Evolutionary conservation across 768 basidiomycete species (phyloP).

Genomic region (Daedalea quercina): DNA sequence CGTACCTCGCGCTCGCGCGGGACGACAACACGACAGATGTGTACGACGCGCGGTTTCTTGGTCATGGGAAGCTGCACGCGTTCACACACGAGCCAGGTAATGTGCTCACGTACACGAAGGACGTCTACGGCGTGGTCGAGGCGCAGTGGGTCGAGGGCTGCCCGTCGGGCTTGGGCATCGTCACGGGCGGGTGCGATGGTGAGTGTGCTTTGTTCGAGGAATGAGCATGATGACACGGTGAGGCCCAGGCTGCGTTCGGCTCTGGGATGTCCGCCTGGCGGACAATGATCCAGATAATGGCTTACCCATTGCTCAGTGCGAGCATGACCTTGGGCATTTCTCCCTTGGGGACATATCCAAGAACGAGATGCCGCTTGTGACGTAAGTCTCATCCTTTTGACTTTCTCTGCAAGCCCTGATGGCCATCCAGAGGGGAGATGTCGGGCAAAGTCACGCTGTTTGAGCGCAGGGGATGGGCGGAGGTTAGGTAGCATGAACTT

Average conservation of each 20-base stretch:
- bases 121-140: conserved; percentile 42
- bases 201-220: conserved; percentile 9
- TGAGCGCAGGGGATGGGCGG: neutral
- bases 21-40: conserved; percentile 53
- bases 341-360: conserved; percentile 47
- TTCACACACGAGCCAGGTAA: conserved; percentile 37
- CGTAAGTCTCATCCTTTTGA: conserved; percentile 35
- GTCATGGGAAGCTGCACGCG: conserved; percentile 36
- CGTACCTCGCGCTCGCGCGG: conserved; percentile 53
- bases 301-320: conserved; percentile 40
- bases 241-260: conserved; percentile 53
- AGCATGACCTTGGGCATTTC: conserved; percentile 54
- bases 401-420: neutral
- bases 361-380: conserved; percentile 49
- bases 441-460: conserved; percentile 13
- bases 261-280: conserved; percentile 56
- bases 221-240: conserved; percentile 3
- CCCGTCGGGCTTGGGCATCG: conserved; percentile 36
- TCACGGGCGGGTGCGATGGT: conserved; percentile 66
- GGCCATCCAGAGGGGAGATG: neutral
- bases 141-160: conserved; percentile 45
- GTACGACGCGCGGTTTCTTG: conserved; percentile 54
- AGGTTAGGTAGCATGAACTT: too few species aligned
- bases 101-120: conserved; percentile 15
- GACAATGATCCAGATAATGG: conserved; percentile 36